Base-by-base conservation (phyloP, 2,329 filamentous ascomycete species). In the Hypoxylon sp. region DNA sequence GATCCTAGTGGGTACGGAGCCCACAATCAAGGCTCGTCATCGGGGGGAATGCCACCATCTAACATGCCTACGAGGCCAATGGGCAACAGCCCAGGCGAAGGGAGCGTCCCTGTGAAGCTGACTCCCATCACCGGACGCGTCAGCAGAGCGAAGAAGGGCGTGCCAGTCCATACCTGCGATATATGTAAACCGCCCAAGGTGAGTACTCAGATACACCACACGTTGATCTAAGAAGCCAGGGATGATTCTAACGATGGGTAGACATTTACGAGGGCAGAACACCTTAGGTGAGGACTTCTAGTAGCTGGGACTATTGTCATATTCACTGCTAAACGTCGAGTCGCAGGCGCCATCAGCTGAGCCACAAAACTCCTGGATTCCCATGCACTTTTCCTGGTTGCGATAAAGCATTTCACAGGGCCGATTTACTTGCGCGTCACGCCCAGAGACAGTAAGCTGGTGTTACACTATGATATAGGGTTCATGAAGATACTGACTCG, bases 251-350 rank as follows among this genome's bases (percentile, higher is more conserved):
- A 78, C 64, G 46, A 41, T 43, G 51, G 63, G 13, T 56, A 89
- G 87, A 89, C 85, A 1, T 90, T 90, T 68, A 89, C 87, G 11
- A 81, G 88, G 73, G 88, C 87, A 30, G 87, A 90, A 73, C 88
- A 90, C 77, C 78, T 90, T 45, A 86, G 86, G 87, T 89, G 71
- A 76, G 75, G 51, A 23, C 14, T 45, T 3, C 23, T 34, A 30
- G 6, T n/a, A 38, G 60, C 41, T 3, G 49, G 48, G 56, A 21
- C 67, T 41, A 50, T 67, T 43, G 32, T 17, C 19, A 59, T 49
- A 23, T 43, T 21, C 14, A 36, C 63, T 57, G 67, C 77, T 80
- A 72, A 79, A 74, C 65, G 43, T 34, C 51, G 19, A 64, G 14
- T 46, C 60, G 13, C 63, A 89, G 88, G 73, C 86, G 88, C 59